Percentiles rank a stretch among this genome's conserved stretches.
phyloP scores from a whole-genome alignment of 805 yeast genomes.

The Pichia phayaonensis region DNA sequence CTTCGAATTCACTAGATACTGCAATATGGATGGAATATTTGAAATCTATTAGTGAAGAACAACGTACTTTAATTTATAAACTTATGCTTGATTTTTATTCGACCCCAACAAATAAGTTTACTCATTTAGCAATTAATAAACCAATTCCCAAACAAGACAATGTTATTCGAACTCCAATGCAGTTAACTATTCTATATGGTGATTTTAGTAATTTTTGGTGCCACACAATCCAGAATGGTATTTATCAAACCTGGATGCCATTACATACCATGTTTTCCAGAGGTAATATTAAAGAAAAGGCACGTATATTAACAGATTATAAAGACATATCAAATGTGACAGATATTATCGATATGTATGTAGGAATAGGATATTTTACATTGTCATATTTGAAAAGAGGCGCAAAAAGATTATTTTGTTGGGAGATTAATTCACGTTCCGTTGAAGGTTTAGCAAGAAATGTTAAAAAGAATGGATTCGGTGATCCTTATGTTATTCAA shows the following conservation, averaged over 20 bases:
- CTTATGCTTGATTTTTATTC: slow-evolving; percentile 5
- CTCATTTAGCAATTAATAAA: slow-evolving; percentile 65
- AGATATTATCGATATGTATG: slow-evolving; percentile 61
- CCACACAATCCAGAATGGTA: slow-evolving; percentile 59
- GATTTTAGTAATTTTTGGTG: slow-evolving; percentile 81
- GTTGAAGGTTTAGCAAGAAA: slow-evolving; percentile 62
- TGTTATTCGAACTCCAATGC: slow-evolving; percentile 50
- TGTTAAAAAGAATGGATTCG: slow-evolving; percentile 36
- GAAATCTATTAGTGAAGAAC: neutral
- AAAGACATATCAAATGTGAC: slow-evolving; percentile 26
- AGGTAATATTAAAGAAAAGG: slow-evolving; percentile 79
- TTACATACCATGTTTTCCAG: slow-evolving; percentile 79
- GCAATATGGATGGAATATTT: slow-evolving; percentile 26
- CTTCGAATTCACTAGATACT: slow-evolving; percentile 39
- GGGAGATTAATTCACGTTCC: slow-evolving; percentile 87
- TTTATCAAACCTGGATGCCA: slow-evolving; percentile 80
- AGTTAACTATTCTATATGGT: slow-evolving; percentile 54
- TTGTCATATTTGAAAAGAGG: slow-evolving; percentile 52
- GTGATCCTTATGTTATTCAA: slow-evolving; percentile 22
- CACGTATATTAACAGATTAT: slow-evolving; percentile 42
- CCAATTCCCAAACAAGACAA: slow-evolving; percentile 41
- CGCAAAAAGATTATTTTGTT: slow-evolving; percentile 53
- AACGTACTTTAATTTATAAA: neutral
- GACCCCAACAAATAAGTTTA: slow-evolving; percentile 2
- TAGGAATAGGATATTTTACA: slow-evolving; percentile 83